A percentile compares a stretch with the other conserved stretches of the same genome.
These are phyloP conservation scores for Beauveria sp. DNA, from an alignment of 2,329 filamentous ascomycete species.

Conservation along the genomic window DNA sequence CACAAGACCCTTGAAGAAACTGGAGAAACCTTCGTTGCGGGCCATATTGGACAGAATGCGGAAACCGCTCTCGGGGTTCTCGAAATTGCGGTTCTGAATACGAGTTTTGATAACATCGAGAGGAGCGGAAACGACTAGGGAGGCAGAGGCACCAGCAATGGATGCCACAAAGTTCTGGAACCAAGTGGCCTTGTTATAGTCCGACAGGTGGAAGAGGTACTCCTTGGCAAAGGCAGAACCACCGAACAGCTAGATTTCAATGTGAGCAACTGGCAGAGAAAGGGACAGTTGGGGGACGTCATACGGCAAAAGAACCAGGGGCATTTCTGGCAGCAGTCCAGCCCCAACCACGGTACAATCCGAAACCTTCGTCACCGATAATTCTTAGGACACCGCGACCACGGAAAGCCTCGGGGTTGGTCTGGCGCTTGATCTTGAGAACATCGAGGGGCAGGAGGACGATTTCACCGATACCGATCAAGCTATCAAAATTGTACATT, in stretches of 20 bases:
- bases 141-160: conserved; percentile 88
- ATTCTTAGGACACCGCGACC: conserved; percentile 88
- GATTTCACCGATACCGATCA: conserved; percentile 97
- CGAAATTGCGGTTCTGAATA: conserved; percentile 98
- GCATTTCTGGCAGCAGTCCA: conserved; percentile 98
- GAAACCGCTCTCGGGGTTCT: conserved; percentile 92
- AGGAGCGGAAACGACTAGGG: conserved; percentile 91
- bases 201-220: conserved; percentile 79
- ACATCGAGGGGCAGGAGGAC: conserved; percentile 91
- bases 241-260: conserved; percentile 69
- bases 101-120: conserved; percentile 97
- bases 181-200: conserved; percentile 96
- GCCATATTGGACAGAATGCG: conserved; percentile 89
- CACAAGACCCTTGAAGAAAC: conserved; percentile 96
- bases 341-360: conserved; percentile 89
- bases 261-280: conserved; percentile 15
- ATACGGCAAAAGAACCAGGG: conserved; percentile 89
- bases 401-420: conserved; percentile 95
- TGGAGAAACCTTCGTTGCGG: conserved; percentile 73
- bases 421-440: conserved; percentile 99
- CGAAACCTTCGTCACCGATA: conserved; percentile 87
- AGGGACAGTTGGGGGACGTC: conserved; percentile 22
- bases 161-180: conserved; percentile 96
- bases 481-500: conserved; percentile 37
- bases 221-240: conserved; percentile 97